Base-by-base conservation (phyloP, 768 basidiomycete species). In the Atractiella rhizophila region DNA sequence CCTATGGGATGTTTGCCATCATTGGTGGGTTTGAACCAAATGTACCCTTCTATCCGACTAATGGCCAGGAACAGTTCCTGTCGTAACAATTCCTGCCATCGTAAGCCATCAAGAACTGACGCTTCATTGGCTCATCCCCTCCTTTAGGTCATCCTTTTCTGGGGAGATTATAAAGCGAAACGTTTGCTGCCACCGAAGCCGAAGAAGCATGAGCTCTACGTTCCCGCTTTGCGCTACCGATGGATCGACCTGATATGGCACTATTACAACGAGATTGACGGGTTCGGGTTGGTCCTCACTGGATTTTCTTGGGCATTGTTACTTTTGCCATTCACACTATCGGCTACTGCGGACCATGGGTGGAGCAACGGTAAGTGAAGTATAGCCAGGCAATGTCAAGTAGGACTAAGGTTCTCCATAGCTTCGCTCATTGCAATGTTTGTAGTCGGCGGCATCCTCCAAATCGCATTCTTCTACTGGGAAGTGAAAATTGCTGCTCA, bases 401-500 rank as follows among this genome's bases (percentile, higher is more conserved):
- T n/a, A n/a, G n/a, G n/a, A n/a, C n/a, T 42, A 13, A 25, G 23
- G 5, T 48, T 48, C 45, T 11, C 36, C 25, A 42, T 24, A 12
- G 33, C 37, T 43, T 44, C 47, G 40, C 44, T 56, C 47, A 56
- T 55, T 46, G 46, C 44, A 29, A 46, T 50, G 30, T 40, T 50
- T 20, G 43, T 40, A 12, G 32, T 49, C 27, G 47, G 44, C 5
- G 46, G 35, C 15, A 37, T 52, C 13, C 43, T 47, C 12, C 37
- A 52, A 28, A 40, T 46, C 36, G 29, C 49, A n/a, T 56, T 54
- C 44, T 27, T 51, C 12, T 33, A 52, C 18, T 63, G 55, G 48
- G 63, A 64, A 44, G 54, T 63, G 43, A 66, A 61, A 49, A 54
- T 63, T 40, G 68, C 76, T 13, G 18, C 46, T 68, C 19, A 70